These are phyloP conservation scores for Helenozyma rhizophorensis DNA, from an alignment of 805 yeast genomes.

Conservation along the genomic window DNA sequence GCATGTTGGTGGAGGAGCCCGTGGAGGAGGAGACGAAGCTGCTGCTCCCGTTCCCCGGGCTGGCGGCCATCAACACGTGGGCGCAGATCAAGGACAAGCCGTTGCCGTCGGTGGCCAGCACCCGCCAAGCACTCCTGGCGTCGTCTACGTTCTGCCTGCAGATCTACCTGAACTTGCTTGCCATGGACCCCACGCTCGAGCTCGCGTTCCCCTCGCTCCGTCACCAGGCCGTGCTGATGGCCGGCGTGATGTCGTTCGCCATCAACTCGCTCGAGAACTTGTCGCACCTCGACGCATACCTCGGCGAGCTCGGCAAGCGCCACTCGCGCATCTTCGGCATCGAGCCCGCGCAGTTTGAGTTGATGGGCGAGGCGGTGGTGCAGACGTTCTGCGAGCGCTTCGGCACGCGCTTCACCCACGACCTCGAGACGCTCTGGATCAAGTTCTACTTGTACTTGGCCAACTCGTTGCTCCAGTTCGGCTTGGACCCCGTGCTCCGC, in stretches of 20 bases:
- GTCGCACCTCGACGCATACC: constrained; percentile 51
- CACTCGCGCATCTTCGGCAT: constrained; percentile 74
- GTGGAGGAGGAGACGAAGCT: constrained; percentile 13
- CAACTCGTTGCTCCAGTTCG: constrained; percentile 60
- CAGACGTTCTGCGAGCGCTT: constrained; percentile 67
- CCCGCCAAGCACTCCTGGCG: constrained; percentile 20
- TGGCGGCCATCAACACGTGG: no score
- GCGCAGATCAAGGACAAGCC: constrained; percentile 7
- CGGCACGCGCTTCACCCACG: constrained; percentile 48
- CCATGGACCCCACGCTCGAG: constrained; percentile 58
- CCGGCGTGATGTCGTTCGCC: constrained; percentile 70
- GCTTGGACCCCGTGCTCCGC: constrained; percentile 45
- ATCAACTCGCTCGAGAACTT: constrained; percentile 61
- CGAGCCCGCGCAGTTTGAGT: constrained; percentile 60
- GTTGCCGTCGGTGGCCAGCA: constrained; percentile 9
- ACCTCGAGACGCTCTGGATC: constrained; percentile 68
- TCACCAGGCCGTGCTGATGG: constrained; percentile 77
- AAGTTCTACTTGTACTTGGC: constrained; percentile 65
- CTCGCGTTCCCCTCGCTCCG: constrained; percentile 66
- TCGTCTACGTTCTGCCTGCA: constrained; percentile 68
- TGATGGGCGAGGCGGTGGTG: constrained; percentile 70
- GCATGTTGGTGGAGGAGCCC: constrained; percentile 34
- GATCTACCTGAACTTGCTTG: constrained; percentile 64
- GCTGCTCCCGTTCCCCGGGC: constrained; percentile 13
- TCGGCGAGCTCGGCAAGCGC: constrained; percentile 63